Base-by-base conservation (phyloP, 495 filamentous ascomycete genomes). In the Penicillium canescens region DNA sequence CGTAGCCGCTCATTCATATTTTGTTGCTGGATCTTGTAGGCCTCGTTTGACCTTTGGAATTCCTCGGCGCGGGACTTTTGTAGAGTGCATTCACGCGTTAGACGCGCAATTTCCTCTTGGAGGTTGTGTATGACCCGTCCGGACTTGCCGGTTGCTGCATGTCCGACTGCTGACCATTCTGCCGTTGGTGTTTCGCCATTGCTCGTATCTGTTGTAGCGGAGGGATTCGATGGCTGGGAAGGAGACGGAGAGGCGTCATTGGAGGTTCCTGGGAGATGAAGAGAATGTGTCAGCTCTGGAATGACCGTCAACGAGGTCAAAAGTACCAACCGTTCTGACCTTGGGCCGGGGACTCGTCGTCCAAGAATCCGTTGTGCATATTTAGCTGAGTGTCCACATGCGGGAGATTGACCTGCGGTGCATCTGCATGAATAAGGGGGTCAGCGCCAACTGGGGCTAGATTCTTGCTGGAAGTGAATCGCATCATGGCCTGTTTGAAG, bases 61-160 rank as follows among this genome's bases (percentile, higher is more conserved):
- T 92, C 91, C 49, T 93, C 88, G 28, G 87, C 79, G 14, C 82
- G 81, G 14, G 87, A 77, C 28, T 81, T 82, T 65, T 92, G 87
- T 20, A 92, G 77, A 51, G 86, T 81, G 47, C 91, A 81, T 55
- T 96, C 92, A 37, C 92, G 85, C 52, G 85, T 90, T 41, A 95
- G 73, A 24, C 86, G 82, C 45, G 96, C 92, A 60, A 93, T 94
- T 58, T 97, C 92, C 34, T 86, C 88, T 72, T 94, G 91, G 33
- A 97, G 68, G 49, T 84, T 83, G 66, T 96, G 91, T 61, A 97
- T 96, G 12, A 97, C 92, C 12, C 92, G 83, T n/a, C 92, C 91
- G 2, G 89, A 94, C 73, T 96, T 96, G 51, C 92, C 92, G 1
- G 89, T 82, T 26, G 57, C 62, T 13, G 90, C 90, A 47, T 89